Evolutionary conservation across 2,329 filamentous ascomycete genomes (phyloP), one percentile per base, ranked within the genome.

Genomic region (Thielaviopsis populi): DNA sequence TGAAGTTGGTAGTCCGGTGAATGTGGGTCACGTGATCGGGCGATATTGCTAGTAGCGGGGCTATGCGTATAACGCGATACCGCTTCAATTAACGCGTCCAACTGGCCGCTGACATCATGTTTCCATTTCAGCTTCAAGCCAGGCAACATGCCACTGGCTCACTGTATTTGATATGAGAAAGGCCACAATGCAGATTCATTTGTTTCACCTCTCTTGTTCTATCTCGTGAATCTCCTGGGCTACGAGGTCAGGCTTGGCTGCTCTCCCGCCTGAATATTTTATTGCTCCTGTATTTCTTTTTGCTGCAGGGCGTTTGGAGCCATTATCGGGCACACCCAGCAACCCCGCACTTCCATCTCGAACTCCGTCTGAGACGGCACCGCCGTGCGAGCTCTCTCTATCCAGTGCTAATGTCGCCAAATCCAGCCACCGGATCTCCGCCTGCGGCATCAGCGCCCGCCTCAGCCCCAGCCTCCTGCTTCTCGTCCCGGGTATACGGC

Each of bases 401-500:
- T 19, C n/a, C n/a, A 2, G 15, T 19, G 15, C 5, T 19, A 33
- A 56, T 56, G 53, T 8, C 53, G n/a, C 42, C 15, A 46, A 15
- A 8, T 8, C 42, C 42, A 17, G 15, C 15, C 5, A 19, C 42
- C n/a, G n/a, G 42, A 19, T 46, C 42, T 15, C 3, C 42, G 17
- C n/a, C 42, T 10, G n/a, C 2, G 17, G 15, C 42, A 40, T 58
- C 59, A 46, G 22, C 37, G 11, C 17, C 37, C 22, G 15, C 41
- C 24, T n/a, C 53, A 3, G n/a, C n/a, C n/a, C 53, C 27, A 17
- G 30, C 10, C 3, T 19, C 53, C 30, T 30, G 27, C 53, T 33
- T 46, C 15, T 19, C 74, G 19, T 72, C 71, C 63, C 72, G 73
- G 42, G 70, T 76, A 66, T 77, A 76, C 66, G 70, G 73, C 70